These are phyloP conservation scores for Penstemon eatonii DNA, from an alignment of 257 asterid species.

Conservation along the genomic window DNA sequence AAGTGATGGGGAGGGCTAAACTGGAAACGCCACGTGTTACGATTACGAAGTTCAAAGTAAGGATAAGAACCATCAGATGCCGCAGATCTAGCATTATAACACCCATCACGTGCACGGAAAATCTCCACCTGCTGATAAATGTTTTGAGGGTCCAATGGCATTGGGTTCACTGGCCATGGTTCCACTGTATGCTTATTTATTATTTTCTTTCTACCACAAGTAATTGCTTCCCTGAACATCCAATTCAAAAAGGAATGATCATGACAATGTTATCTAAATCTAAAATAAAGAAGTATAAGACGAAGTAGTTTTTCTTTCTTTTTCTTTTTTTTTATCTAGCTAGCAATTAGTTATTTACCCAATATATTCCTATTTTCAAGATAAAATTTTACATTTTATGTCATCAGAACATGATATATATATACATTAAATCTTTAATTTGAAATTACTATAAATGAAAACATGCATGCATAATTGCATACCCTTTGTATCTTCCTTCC, in stretches of 20 bases:
- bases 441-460: too few species aligned
- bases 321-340: too few species aligned
- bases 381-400: too few species aligned
- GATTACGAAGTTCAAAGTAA: conserved; percentile 30
- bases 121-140: conserved; percentile 44
- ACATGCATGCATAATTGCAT: background rate
- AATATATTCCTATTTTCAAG: too few species aligned
- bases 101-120: conserved; percentile 3
- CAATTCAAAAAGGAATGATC: background rate
- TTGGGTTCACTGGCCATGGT: conserved; percentile 52
- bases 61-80: conserved; percentile 47
- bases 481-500: conserved; percentile 57
- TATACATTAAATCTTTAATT: background rate
- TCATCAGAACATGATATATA: background rate
- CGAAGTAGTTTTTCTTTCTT: too few species aligned
- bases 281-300: too few species aligned
- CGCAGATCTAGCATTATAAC: conserved; percentile 25
- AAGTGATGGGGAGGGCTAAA: conserved; percentile 30
- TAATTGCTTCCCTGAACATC: conserved; percentile 47
- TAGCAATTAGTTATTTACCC: too few species aligned
- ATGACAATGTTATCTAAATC: too few species aligned
- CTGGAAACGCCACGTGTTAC: conserved; percentile 27
- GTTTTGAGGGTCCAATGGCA: background rate
- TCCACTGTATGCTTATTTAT: conserved; percentile 39
- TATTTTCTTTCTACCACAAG: conserved; percentile 52